Evolutionary conservation across 2,329 filamentous ascomycete species (phyloP).

Genomic region (Pseudocercospora crystallina): DNA sequence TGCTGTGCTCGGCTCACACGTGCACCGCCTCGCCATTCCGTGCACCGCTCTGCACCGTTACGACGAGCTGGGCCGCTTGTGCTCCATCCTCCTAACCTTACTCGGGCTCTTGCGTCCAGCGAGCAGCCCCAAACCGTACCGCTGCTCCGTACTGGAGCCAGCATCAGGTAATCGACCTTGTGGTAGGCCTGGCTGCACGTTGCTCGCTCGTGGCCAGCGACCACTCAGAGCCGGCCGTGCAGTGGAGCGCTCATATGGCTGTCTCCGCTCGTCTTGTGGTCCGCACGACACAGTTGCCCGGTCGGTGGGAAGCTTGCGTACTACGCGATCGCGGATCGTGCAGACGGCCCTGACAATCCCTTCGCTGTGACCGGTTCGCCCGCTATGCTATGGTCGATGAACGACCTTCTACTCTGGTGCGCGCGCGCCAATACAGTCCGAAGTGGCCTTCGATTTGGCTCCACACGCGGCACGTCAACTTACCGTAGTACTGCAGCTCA

Average conservation of each 20-base stretch:
- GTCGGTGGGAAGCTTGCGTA: slow-evolving; percentile 8
- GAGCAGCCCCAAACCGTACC: background rate
- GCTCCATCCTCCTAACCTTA: background rate
- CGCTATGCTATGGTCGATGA: background rate
- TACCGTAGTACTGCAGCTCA: slow-evolving; percentile 10
- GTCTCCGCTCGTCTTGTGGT: background rate
- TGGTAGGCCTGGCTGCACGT: no score
- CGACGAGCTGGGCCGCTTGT: background rate
- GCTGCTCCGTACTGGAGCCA: background rate
- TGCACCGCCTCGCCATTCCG: slow-evolving; percentile 6
- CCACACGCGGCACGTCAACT: background rate
- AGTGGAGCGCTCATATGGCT: no score
- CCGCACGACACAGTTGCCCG: slow-evolving; percentile 3
- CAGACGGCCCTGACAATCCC: background rate
- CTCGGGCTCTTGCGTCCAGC: no score
- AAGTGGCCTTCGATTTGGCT: background rate
- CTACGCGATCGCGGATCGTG: slow-evolving; percentile 11
- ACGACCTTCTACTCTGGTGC: background rate
- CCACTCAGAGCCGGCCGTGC: no score
- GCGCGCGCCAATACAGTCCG: background rate
- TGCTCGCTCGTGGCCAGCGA: no score
- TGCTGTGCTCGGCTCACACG: slow-evolving; percentile 2
- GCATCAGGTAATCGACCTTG: background rate
- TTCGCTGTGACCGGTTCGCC: no score
- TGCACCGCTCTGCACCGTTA: no score